Percentiles rank a stretch among this genome's conserved stretches.
Conservation (phyloP, 345 rosid species). For the Populus nigra region DNA sequence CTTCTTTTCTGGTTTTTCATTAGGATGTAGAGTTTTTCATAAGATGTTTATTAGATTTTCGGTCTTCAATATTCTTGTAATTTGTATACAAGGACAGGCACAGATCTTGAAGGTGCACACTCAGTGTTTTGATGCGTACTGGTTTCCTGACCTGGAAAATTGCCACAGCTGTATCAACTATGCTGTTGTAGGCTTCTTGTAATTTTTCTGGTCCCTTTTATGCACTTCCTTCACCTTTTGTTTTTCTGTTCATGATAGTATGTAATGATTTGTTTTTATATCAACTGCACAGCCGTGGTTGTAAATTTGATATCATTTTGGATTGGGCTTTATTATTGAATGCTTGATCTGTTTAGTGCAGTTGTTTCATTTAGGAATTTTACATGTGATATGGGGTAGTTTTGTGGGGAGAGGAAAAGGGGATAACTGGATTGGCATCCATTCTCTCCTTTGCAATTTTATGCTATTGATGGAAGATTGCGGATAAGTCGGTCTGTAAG, state of each 20-base stretch:
- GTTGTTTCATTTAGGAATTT: background rate
- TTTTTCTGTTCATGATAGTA: background rate
- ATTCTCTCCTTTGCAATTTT: background rate
- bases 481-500: background rate
- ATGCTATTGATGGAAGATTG: background rate
- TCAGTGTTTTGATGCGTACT: background rate
- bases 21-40: constrained; percentile 1
- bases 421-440: background rate
- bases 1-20: constrained; percentile 1
- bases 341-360: background rate
- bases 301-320: background rate
- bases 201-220: background rate
- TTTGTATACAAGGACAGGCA: background rate
- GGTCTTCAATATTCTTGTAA: background rate
- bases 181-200: background rate
- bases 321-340: background rate
- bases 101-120: background rate
- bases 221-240: background rate
- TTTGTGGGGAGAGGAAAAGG: background rate
- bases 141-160: background rate
- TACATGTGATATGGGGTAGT: background rate
- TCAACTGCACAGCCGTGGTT: background rate
- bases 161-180: background rate
- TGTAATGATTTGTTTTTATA: background rate
- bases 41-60: constrained; percentile 6